These are phyloP conservation scores for Neopestalotiopsis rosae DNA, from an alignment of 2,329 filamentous ascomycete genomes.

Conservation along the genomic window DNA sequence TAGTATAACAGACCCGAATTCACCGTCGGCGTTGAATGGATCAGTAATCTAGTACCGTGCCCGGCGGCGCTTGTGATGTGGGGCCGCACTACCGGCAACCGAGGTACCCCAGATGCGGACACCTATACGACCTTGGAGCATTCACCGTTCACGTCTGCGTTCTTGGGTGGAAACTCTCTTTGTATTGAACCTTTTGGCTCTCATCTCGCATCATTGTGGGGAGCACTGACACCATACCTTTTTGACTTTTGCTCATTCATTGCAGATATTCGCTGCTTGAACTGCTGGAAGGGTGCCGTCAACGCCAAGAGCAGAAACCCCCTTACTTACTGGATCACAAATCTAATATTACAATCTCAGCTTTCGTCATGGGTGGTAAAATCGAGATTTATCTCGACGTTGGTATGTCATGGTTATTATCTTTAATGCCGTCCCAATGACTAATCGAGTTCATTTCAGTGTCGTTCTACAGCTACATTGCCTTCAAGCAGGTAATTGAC, in stretches of 20 bases:
- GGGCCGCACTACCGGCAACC: conserved; percentile 10
- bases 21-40: conserved; percentile 3
- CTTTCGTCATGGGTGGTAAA: conserved; percentile 58
- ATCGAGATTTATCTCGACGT: conserved; percentile 73
- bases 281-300: background rate
- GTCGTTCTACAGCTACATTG: conserved; percentile 66
- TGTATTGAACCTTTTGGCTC: background rate
- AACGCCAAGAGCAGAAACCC: background rate
- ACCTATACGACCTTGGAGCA: background rate
- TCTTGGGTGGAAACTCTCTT: background rate
- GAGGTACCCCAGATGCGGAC: background rate
- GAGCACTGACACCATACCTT: background rate
- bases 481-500: conserved; percentile 61
- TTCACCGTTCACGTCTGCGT: background rate
- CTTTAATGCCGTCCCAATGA: conserved; percentile 18
- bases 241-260: background rate
- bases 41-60: conserved; percentile 8
- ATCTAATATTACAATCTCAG: background rate
- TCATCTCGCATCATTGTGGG: background rate
- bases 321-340: background rate
- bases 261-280: background rate
- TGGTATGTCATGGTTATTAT: conserved; percentile 48
- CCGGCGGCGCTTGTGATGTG: conserved; percentile 3
- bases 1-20: background rate
- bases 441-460: conserved; percentile 47